These are phyloP conservation scores for Hura crepitans DNA, from an alignment of 441 rosid species.

Conservation along the genomic window DNA sequence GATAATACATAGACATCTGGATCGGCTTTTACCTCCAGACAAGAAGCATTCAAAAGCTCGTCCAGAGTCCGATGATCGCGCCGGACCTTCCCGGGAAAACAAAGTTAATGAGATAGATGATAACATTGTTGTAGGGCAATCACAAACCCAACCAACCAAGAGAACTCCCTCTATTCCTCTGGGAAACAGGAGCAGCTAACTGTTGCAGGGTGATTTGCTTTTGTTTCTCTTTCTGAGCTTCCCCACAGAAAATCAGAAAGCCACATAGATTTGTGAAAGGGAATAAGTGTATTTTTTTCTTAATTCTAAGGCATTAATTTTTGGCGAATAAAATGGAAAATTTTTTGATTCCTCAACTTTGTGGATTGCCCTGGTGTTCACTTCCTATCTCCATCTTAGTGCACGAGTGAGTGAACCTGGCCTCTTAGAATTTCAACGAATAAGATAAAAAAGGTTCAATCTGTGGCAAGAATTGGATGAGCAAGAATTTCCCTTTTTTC, in stretches of 20 bases:
- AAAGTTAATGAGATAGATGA: constrained; percentile 29
- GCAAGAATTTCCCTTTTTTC: background rate
- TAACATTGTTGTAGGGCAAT: constrained; percentile 24
- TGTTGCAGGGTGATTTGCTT: constrained; percentile 18
- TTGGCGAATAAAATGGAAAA: background rate
- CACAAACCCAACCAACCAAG: constrained; percentile 41
- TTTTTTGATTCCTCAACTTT: background rate
- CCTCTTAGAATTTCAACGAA: no score
- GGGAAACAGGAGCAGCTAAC: constrained; percentile 43
- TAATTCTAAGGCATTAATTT: background rate
- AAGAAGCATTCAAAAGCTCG: constrained; percentile 30
- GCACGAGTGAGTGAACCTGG: no score
- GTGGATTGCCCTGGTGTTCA: background rate
- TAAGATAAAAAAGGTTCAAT: no score
- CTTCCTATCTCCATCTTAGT: background rate
- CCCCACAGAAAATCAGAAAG: constrained; percentile 5
- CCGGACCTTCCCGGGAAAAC: constrained; percentile 19
- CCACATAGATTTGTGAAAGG: background rate
- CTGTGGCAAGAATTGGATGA: background rate
- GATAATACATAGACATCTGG: constrained; percentile 66
- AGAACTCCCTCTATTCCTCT: constrained; percentile 39
- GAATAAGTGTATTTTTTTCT: constrained; percentile 2
- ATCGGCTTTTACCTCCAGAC: constrained; percentile 38
- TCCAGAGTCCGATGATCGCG: constrained; percentile 23
- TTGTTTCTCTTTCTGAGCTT: constrained; percentile 9